Evolutionary conservation across 2,329 filamentous ascomycete species (phyloP), one percentile per base, ranked within the genome.

Genomic region (Phyllosticta citrichinensis): DNA sequence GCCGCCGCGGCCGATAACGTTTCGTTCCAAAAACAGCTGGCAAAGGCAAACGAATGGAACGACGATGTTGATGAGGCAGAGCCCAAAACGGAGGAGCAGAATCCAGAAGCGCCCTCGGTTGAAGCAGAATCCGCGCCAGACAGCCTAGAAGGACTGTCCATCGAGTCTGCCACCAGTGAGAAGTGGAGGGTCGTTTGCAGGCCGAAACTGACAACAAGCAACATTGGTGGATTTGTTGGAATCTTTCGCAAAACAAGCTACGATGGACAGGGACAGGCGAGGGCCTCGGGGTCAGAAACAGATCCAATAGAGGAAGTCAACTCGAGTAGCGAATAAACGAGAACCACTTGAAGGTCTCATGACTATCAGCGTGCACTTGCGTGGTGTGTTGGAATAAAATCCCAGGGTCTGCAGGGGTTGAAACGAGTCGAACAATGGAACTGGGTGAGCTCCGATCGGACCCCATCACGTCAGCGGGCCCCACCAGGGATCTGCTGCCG

Each of bases 111-210:
- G 40, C 17, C 14, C 14, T 47, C 17, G n/a, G 14, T 17, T 14
- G 40, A 47, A 47, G 40, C 17, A 5, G 40, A 47, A n/a, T 4
- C n/a, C 2, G n/a, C 40, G 6, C 40, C 3, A 47, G 40, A n/a
- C 6, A n/a, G 5, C 19, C 17, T 8, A 54, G 52, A 54, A 8
- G 52, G 24, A 22, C 52, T 30, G 11, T 22, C 19, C n/a, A 17
- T 54, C 11, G 27, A 54, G 17, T n/a, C 52, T 30, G 40, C 40
- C 5, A 47, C 17, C 40, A 47, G 14, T 47, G 33, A 54, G 52
- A 54, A 54, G 52, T 72, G 68, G 69, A 70, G 67, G 51, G 73
- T 72, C 66, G 65, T 75, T 2, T 75, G 73, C 60, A 66, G 73
- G 54, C 73, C 73, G n/a, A 17, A 47, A n/a, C 40, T 47, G 14